A percentile compares a stretch with the other conserved stretches of the same genome.
These are phyloP conservation scores for Chlamydomonas reinhardtii DNA, from an alignment of 163 green algal genomes.

Conservation along the genomic window DNA sequence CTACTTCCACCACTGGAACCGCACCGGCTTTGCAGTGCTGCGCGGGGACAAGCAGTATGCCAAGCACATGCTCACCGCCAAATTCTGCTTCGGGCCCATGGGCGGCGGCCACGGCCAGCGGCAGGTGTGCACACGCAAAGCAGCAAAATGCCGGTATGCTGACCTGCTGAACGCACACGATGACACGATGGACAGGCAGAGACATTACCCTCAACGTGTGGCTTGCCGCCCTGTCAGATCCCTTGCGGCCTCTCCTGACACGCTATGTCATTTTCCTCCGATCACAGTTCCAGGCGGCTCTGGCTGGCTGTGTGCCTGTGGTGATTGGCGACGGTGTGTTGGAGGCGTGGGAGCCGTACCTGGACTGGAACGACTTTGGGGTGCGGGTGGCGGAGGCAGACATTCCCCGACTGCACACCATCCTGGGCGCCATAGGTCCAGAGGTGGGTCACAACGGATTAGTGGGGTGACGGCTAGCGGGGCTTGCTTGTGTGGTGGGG, in stretches of 20 bases:
- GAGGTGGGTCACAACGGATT: no score
- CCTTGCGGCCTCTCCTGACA: no score
- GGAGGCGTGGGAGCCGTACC: slow-evolving; percentile 41
- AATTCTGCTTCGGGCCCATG: slow-evolving; percentile 41
- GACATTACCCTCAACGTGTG: no score
- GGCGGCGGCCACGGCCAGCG: slow-evolving; percentile 31
- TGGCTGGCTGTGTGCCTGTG: slow-evolving; percentile 29
- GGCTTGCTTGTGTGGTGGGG: no score
- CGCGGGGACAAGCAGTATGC: slow-evolving; percentile 16
- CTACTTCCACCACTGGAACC: slow-evolving; percentile 35
- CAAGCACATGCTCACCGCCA: slow-evolving; percentile 13
- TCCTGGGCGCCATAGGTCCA: slow-evolving; percentile 16
- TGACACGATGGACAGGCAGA: no score
- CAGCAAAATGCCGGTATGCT: no score
- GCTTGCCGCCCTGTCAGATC: no score
- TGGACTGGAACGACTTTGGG: slow-evolving; percentile 42
- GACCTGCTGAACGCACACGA: no score
- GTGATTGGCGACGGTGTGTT: slow-evolving; percentile 26
- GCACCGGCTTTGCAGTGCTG: slow-evolving; percentile 21
- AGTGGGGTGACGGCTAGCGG: no score
- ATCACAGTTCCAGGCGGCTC: slow-evolving; percentile 33
- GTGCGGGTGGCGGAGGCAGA: slow-evolving; percentile 34
- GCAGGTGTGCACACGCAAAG: not conserved
- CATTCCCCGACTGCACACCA: slow-evolving; percentile 37
- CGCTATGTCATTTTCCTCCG: no score